Conservation (phyloP, 768 basidiomycete species). For the Rhodotorula graminis region DNA sequence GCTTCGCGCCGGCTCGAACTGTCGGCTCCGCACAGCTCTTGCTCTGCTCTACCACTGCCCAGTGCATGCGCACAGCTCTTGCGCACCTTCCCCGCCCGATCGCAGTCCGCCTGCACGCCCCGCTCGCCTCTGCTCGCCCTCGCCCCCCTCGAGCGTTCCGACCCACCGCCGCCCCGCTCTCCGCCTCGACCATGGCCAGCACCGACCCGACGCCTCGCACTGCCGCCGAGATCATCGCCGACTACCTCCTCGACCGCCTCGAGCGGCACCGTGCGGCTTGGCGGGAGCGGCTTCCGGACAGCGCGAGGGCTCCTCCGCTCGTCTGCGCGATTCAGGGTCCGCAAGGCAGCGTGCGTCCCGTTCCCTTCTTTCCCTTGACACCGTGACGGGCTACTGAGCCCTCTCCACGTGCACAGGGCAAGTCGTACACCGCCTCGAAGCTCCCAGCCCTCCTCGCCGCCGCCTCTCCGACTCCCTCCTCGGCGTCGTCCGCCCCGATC, state of each 20-base stretch:
- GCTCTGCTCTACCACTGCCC: neutral
- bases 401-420: conserved; percentile 53
- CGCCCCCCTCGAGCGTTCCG: too few relatives aligned
- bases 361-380: neutral
- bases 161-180: too few relatives aligned
- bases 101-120: neutral
- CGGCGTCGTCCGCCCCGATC: conserved; percentile 44
- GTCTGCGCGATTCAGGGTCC: conserved; percentile 88
- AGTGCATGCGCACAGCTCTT: too few relatives aligned
- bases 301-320: conserved; percentile 53
- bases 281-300: neutral
- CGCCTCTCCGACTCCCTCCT: conserved; percentile 46
- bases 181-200: neutral
- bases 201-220: neutral
- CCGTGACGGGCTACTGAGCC: too few relatives aligned
- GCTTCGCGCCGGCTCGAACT: too few relatives aligned
- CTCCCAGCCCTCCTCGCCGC: conserved; percentile 59
- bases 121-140: neutral
- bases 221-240: conserved; percentile 3
- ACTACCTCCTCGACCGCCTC: conserved; percentile 26
- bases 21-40: neutral
- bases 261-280: conserved; percentile 4
- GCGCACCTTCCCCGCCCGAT: too few relatives aligned
- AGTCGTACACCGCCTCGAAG: conserved; percentile 74
- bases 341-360: conserved; percentile 61